Percentiles rank a stretch among this genome's conserved stretches.
Conservation (phyloP, 2,329 filamentous ascomycete genomes). For the Verticillium isaacii region DNA sequence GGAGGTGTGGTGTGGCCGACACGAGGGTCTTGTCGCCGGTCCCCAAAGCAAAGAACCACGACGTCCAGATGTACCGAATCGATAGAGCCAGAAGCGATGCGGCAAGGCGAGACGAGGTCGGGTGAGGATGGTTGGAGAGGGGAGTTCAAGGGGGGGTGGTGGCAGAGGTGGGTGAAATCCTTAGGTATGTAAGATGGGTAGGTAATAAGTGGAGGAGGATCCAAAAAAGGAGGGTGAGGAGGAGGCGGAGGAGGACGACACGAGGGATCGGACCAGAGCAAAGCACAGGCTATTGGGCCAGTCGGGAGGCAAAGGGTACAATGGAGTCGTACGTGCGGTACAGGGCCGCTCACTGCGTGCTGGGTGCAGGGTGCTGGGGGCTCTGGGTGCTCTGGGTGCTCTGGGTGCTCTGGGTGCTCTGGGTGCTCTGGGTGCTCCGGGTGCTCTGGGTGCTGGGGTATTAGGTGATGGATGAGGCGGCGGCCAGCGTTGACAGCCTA, state of each 20-base stretch:
- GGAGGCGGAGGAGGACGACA: not conserved
- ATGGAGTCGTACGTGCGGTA: too few species aligned
- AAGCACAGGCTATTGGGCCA: not conserved
- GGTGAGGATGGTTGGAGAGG: not conserved
- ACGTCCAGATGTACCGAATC: not conserved
- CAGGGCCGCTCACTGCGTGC: not conserved
- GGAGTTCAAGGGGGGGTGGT: not conserved
- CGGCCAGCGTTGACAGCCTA: not conserved
- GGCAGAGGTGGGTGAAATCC: not conserved
- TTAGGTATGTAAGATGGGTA: not conserved
- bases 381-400: not conserved
- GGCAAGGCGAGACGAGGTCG: not conserved
- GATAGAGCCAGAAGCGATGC: not conserved
- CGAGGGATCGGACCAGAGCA: not conserved
- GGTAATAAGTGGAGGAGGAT: not conserved
- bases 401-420: not conserved
- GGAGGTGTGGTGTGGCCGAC: not conserved
- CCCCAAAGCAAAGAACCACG: not conserved
- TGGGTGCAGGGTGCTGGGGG: not conserved
- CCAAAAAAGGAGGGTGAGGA: not conserved
- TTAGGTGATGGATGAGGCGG: not conserved
- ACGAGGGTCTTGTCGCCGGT: not conserved
- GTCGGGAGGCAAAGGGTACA: not conserved
- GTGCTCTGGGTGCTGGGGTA: not conserved
- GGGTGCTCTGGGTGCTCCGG: not conserved